These are phyloP conservation scores for Pseudogymnoascus sp. DNA, from an alignment of 2,329 filamentous ascomycete species.

Conservation along the genomic window DNA sequence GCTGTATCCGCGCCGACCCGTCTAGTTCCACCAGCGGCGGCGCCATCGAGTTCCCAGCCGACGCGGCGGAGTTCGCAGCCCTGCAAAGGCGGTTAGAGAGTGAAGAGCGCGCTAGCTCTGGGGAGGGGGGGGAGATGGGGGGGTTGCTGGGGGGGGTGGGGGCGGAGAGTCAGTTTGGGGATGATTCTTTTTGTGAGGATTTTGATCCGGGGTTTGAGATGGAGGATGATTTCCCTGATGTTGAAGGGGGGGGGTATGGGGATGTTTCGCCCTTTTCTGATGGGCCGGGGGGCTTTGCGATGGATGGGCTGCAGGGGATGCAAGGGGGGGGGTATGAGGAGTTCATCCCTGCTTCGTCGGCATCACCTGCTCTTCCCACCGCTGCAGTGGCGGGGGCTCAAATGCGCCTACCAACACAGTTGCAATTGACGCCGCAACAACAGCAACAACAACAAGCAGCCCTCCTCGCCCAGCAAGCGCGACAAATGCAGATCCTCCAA, in stretches of 20 bases:
- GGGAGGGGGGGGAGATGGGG: background rate
- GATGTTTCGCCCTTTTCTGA: background rate
- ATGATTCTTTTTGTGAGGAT: background rate
- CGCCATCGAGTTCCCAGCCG: conserved; percentile 49
- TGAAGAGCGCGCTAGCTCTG: conserved; percentile 11
- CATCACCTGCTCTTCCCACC: background rate
- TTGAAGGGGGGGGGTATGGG: background rate
- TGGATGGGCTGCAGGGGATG: background rate
- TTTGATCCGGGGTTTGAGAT: background rate
- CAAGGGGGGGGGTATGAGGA: background rate
- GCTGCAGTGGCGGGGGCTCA: background rate
- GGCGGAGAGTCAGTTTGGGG: background rate
- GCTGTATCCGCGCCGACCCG: conserved; percentile 54
- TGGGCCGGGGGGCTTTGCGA: background rate
- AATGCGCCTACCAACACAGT: background rate
- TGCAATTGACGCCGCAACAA: background rate
- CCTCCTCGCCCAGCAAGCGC: background rate
- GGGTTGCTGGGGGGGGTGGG: background rate
- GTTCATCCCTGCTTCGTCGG: background rate
- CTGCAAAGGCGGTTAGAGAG: conserved; percentile 46
- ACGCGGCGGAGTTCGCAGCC: conserved; percentile 49
- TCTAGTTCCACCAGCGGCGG: background rate
- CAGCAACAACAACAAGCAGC: background rate
- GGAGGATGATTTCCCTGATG: background rate
- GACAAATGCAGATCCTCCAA: background rate